A percentile compares a stretch with the other conserved stretches of the same genome.
Evolutionary conservation across 768 basidiomycete genomes (phyloP).

Genomic region (Epithele typhae): DNA sequence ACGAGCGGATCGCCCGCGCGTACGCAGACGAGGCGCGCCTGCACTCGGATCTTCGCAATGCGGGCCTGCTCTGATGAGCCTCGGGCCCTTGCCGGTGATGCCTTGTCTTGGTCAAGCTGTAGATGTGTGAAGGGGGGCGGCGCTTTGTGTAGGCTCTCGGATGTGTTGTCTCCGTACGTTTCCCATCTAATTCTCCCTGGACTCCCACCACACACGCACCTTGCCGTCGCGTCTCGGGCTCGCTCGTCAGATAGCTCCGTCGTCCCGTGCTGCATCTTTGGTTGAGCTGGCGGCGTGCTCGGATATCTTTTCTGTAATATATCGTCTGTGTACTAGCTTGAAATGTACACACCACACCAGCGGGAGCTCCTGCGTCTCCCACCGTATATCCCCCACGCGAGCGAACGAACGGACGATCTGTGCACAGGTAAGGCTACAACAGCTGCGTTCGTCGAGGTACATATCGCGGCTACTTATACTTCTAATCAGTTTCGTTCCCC

Average conservation of each 20-base stretch:
- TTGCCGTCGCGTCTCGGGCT: too few species aligned
- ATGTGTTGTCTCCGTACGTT: too few species aligned
- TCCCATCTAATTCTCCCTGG: too few species aligned
- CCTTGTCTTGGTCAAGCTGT: too few species aligned
- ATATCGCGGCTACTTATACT: neutral
- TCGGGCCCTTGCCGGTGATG: too few species aligned
- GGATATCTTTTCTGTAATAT: conserved; percentile 7
- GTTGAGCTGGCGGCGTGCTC: neutral
- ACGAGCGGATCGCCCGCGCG: conserved; percentile 40
- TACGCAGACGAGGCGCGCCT: conserved; percentile 52
- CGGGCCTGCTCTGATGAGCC: conserved; percentile 50
- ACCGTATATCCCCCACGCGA: neutral
- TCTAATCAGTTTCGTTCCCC: neutral
- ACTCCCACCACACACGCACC: too few species aligned
- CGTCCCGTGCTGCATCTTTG: too few species aligned
- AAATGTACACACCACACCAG: neutral
- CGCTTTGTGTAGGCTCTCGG: too few species aligned
- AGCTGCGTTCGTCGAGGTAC: neutral
- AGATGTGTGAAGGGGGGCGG: too few species aligned
- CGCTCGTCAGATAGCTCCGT: too few species aligned
- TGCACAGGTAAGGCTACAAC: too few species aligned
- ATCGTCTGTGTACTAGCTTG: conserved; percentile 6
- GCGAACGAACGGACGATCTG: neutral
- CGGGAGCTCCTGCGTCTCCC: too few species aligned
- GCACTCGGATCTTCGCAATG: conserved; percentile 55